Conservation (phyloP, 164 flowering plant genomes). For the Akebia trifoliata region DNA sequence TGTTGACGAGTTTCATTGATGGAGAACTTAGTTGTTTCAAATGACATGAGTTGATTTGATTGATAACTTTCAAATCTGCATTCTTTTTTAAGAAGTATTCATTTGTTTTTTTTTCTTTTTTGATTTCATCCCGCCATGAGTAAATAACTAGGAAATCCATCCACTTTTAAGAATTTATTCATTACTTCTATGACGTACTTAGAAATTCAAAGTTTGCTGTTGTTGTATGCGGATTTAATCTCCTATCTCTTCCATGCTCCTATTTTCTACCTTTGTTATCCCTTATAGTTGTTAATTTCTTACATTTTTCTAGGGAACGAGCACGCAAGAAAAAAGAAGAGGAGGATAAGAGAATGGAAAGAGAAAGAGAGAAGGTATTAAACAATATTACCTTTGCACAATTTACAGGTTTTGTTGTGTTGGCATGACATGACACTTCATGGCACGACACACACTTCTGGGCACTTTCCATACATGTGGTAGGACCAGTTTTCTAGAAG, state of each 20-base stretch:
- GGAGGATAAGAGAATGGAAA: slow-evolving; percentile 85
- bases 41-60: not conserved
- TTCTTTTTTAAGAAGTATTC: too few species aligned
- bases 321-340: slow-evolving; percentile 99
- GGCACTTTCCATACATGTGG: too few species aligned
- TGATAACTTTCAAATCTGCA: too few species aligned
- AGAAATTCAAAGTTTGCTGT: not conserved
- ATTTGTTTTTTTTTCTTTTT: too few species aligned
- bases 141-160: too few species aligned
- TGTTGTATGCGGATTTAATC: not conserved
- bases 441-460: too few species aligned
- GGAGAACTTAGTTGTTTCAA: too few species aligned
- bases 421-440: too few species aligned
- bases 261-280: not conserved
- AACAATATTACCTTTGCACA: not conserved
- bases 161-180: too few species aligned
- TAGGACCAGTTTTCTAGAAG: too few species aligned
- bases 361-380: slow-evolving; percentile 87
- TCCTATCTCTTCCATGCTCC: not conserved
- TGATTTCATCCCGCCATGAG: too few species aligned
- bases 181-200: not conserved
- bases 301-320: slow-evolving; percentile 50
- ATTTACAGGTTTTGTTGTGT: not conserved
- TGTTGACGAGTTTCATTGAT: too few species aligned
- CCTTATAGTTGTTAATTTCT: slow-evolving; percentile 1